Percentiles rank a stretch among this genome's conserved stretches.
phyloP scores from a whole-genome alignment of 345 rosid genomes.

The Corymbia maculata region DNA sequence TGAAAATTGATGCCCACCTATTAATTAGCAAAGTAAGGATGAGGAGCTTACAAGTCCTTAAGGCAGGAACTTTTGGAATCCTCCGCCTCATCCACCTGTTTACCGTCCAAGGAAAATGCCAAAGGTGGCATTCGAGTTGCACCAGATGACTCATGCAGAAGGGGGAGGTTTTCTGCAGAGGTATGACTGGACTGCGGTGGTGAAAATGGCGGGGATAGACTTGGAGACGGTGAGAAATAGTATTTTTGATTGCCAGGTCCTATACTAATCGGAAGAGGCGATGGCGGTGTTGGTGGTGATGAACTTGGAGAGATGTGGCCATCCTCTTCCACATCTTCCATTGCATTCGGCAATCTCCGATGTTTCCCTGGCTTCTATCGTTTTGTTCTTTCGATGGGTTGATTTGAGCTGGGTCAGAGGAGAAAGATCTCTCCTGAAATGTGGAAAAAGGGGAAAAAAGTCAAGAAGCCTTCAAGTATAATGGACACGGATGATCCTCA shows the following conservation, averaged over 20 bases:
- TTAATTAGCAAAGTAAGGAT: neutral
- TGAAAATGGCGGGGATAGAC: constrained; percentile 45
- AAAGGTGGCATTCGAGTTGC: constrained; percentile 1
- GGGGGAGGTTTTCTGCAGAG: constrained; percentile 29
- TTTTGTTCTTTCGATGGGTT: neutral
- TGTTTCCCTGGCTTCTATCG: neutral
- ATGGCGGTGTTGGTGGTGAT: constrained; percentile 49
- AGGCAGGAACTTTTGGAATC: constrained; percentile 18
- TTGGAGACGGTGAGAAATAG: constrained; percentile 25
- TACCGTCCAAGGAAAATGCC: constrained; percentile 29
- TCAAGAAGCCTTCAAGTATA: neutral
- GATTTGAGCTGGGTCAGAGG: neutral
- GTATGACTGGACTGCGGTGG: constrained; percentile 11
- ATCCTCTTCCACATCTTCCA: constrained; percentile 2
- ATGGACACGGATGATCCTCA: neutral
- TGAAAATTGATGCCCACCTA: neutral
- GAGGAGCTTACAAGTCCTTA: constrained; percentile 30
- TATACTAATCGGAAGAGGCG: constrained; percentile 48
- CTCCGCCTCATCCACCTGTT: neutral
- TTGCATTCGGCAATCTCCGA: neutral
- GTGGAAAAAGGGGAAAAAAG: neutral
- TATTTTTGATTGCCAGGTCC: constrained; percentile 40
- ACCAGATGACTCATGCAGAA: constrained; percentile 7
- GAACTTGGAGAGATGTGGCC: constrained; percentile 15
- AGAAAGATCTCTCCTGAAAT: neutral